phyloP scores from a whole-genome alignment of 371 early-diverging fungal genomes.

The Smittium mucronatum region DNA sequence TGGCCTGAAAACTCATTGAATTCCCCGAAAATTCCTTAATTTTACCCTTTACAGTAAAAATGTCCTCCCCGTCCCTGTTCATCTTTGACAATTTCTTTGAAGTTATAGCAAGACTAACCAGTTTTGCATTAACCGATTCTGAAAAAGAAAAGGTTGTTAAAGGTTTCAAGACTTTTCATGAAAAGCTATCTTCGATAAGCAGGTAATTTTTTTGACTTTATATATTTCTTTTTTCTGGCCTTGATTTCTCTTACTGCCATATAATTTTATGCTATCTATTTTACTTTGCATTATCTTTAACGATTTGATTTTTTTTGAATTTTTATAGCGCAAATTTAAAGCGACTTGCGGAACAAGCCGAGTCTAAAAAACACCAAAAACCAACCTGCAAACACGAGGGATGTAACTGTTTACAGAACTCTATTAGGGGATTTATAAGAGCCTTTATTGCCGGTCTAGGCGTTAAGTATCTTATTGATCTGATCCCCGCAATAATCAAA shows the following conservation, averaged over 20 bases:
- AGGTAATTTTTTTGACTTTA: slow-evolving; percentile 28
- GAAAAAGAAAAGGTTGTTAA: slow-evolving; percentile 60
- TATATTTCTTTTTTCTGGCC: no score
- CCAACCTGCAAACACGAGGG: slow-evolving; percentile 54
- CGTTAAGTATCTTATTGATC: slow-evolving; percentile 61
- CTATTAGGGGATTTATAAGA: slow-evolving; percentile 55
- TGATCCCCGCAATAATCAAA: slow-evolving; percentile 48
- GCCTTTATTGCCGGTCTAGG: slow-evolving; percentile 55
- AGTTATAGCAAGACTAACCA: slow-evolving; percentile 57
- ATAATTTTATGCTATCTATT: no score
- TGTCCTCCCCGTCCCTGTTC: background rate
- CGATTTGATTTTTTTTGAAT: no score
- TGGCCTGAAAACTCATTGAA: no score
- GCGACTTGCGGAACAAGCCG: slow-evolving; percentile 25
- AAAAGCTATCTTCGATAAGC: slow-evolving; percentile 48
- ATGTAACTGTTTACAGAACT: slow-evolving; percentile 58
- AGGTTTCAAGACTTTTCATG: slow-evolving; percentile 55
- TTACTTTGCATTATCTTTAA: no score
- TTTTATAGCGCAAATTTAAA: slow-evolving; percentile 18
- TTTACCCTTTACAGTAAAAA: no score
- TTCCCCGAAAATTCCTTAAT: no score
- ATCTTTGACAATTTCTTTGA: slow-evolving; percentile 59
- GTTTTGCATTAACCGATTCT: slow-evolving; percentile 60
- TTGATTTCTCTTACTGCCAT: no score
- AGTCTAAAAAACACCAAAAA: slow-evolving; percentile 8